These are phyloP conservation scores for Lachnellula arida DNA, from an alignment of 2,329 filamentous ascomycete species.

Conservation along the genomic window DNA sequence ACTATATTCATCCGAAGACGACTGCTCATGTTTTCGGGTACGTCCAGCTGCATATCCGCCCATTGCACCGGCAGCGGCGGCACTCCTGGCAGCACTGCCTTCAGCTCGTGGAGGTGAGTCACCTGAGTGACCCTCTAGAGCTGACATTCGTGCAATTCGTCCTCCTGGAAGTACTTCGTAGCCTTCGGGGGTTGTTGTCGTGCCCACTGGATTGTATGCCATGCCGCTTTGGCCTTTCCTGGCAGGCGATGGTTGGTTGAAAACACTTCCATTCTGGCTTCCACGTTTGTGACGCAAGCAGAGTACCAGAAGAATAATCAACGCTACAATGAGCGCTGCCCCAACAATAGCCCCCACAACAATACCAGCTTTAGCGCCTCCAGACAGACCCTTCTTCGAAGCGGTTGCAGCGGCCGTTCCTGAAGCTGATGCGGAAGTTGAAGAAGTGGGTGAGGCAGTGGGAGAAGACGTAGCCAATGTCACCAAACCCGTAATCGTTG, in stretches of 20 bases:
- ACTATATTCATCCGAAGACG: slow-evolving; percentile 71
- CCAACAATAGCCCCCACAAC: slow-evolving; percentile 76
- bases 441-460: slow-evolving; percentile 40
- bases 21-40: slow-evolving; percentile 45
- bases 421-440: slow-evolving; percentile 15
- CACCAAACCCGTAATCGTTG: slow-evolving; percentile 67
- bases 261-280: slow-evolving; percentile 66
- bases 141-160: slow-evolving; percentile 92
- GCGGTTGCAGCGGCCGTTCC: slow-evolving; percentile 8
- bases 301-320: slow-evolving; percentile 56
- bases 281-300: slow-evolving; percentile 47
- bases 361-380: slow-evolving; percentile 87
- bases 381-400: slow-evolving; percentile 53
- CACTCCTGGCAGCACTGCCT: slow-evolving; percentile 7
- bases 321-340: slow-evolving; percentile 60
- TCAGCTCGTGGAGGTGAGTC: slow-evolving; percentile 44
- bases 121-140: slow-evolving; percentile 70
- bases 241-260: slow-evolving; percentile 86
- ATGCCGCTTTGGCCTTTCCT: slow-evolving; percentile 44
- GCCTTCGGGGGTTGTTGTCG: slow-evolving; percentile 39
- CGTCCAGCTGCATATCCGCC: slow-evolving; percentile 44
- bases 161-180: slow-evolving; percentile 79
- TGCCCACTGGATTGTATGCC: slow-evolving; percentile 36
- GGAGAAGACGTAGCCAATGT: slow-evolving; percentile 50
- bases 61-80: slow-evolving; percentile 39